Conservation (phyloP, 495 filamentous ascomycete genomes). For the Daldinia vernicosa region DNA sequence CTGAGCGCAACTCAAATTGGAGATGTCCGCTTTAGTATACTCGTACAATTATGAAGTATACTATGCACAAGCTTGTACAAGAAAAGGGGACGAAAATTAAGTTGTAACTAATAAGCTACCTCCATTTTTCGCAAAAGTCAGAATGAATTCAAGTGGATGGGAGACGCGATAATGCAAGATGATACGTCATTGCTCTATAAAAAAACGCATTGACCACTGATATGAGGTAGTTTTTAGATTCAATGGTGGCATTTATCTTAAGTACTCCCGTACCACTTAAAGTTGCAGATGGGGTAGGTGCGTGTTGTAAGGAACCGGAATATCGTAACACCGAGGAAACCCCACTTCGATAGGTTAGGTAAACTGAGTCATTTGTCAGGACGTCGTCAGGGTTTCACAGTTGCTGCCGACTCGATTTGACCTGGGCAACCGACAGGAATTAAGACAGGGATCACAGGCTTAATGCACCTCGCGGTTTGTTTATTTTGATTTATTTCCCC, state of each 20-base stretch:
- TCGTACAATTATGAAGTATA: background rate
- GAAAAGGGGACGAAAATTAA: background rate
- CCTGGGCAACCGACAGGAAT: conserved; percentile 34
- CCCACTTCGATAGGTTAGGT: background rate
- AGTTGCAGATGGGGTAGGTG: background rate
- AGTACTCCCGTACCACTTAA: background rate
- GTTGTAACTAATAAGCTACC: conserved; percentile 1
- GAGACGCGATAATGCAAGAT: conserved; percentile 30
- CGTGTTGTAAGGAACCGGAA: background rate
- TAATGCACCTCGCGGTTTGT: conserved; percentile 32
- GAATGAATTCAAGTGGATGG: conserved; percentile 14
- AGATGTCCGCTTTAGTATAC: background rate
- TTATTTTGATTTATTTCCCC: conserved; percentile 41
- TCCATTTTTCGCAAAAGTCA: conserved; percentile 7
- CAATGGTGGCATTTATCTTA: background rate
- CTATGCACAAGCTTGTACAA: background rate
- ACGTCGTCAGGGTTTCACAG: conserved; percentile 11
- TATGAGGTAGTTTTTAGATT: background rate
- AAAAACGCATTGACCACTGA: conserved; percentile 30
- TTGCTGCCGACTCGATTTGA: conserved; percentile 22
- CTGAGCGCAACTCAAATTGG: background rate
- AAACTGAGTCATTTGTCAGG: conserved; percentile 7
- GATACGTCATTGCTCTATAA: conserved; percentile 31
- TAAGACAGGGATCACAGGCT: conserved; percentile 22
- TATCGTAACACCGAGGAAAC: background rate